These are phyloP conservation scores for Taphrina flavorubra DNA, from an alignment of 1,139 yeast species.

Conservation along the genomic window DNA sequence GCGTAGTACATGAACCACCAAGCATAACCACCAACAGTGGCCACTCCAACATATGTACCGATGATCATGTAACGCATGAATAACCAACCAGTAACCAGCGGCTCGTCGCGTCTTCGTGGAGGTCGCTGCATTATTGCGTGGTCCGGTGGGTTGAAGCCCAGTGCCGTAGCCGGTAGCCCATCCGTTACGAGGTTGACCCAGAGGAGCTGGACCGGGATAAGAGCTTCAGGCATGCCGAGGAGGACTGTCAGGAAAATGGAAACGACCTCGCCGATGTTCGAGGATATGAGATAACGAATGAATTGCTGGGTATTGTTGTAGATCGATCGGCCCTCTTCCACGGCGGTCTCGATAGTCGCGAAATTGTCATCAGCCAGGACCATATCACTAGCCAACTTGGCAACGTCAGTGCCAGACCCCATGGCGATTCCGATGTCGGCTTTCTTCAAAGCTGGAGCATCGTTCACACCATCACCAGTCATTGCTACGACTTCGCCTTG, in stretches of 20 bases:
- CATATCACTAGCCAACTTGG: constrained; percentile 65
- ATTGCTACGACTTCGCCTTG: constrained; percentile 56
- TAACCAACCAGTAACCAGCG: constrained; percentile 53
- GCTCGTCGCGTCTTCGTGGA: constrained; percentile 52
- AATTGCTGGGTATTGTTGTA: constrained; percentile 59
- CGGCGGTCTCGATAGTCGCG: constrained; percentile 61
- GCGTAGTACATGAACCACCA: constrained; percentile 54
- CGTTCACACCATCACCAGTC: constrained; percentile 57
- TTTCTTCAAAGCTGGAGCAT: constrained; percentile 55
- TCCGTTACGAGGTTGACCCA: constrained; percentile 53
- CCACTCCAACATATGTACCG: constrained; percentile 55
- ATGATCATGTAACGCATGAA: constrained; percentile 54
- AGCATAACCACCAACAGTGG: constrained; percentile 56
- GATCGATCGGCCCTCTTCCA: constrained; percentile 61
- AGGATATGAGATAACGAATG: constrained; percentile 59
- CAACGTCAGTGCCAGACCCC: constrained; percentile 63
- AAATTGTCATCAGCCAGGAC: constrained; percentile 60
- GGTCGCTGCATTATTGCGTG: constrained; percentile 51
- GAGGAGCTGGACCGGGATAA: constrained; percentile 52
- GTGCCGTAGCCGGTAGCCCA: constrained; percentile 53
- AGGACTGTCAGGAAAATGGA: constrained; percentile 51
- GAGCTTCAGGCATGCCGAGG: constrained; percentile 52
- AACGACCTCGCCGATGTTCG: constrained; percentile 60
- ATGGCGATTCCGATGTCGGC: constrained; percentile 56
- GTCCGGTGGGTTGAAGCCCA: constrained; percentile 53